These are phyloP conservation scores for Cladosporium halotolerans DNA, from an alignment of 2,329 filamentous ascomycete species.

Conservation along the genomic window DNA sequence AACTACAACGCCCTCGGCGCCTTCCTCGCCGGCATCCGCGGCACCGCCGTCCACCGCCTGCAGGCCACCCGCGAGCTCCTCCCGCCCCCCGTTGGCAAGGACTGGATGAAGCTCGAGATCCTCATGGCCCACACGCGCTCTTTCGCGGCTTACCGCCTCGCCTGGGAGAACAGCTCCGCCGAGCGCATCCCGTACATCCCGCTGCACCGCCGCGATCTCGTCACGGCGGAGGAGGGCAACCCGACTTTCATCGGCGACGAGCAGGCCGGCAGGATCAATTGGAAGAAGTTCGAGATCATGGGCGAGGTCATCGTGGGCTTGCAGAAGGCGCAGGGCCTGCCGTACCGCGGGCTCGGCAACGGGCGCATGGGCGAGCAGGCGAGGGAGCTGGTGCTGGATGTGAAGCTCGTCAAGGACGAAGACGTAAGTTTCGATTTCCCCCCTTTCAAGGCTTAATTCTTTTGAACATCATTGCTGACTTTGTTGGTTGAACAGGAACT, in stretches of 20 bases:
- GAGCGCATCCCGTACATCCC: slow-evolving; percentile 92
- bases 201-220: slow-evolving; percentile 79
- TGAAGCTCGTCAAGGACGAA: slow-evolving; percentile 74
- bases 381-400: slow-evolving; percentile 71
- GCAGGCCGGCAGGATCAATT: slow-evolving; percentile 64
- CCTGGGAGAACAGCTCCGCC: slow-evolving; percentile 89
- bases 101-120: slow-evolving; percentile 81
- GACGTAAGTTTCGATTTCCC: slow-evolving; percentile 59
- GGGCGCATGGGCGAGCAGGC: slow-evolving; percentile 48
- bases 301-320: slow-evolving; percentile 85
- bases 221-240: slow-evolving; percentile 88
- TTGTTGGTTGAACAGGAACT: slow-evolving; percentile 42
- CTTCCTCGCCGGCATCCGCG: slow-evolving; percentile 85
- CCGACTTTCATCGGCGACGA: slow-evolving; percentile 70
- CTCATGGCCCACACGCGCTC: slow-evolving; percentile 91
- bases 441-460: background rate
- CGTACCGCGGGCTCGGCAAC: slow-evolving; percentile 61
- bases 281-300: slow-evolving; percentile 96
- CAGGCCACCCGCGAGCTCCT: slow-evolving; percentile 73
- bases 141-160: slow-evolving; percentile 90
- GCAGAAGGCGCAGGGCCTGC: slow-evolving; percentile 81
- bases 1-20: slow-evolving; percentile 98
- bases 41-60: slow-evolving; percentile 77
- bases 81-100: slow-evolving; percentile 64
- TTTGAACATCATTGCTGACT: slow-evolving; percentile 14